Base-by-base conservation (phyloP, 345 rosid genomes). In the Sisymbrium irio region DNA sequence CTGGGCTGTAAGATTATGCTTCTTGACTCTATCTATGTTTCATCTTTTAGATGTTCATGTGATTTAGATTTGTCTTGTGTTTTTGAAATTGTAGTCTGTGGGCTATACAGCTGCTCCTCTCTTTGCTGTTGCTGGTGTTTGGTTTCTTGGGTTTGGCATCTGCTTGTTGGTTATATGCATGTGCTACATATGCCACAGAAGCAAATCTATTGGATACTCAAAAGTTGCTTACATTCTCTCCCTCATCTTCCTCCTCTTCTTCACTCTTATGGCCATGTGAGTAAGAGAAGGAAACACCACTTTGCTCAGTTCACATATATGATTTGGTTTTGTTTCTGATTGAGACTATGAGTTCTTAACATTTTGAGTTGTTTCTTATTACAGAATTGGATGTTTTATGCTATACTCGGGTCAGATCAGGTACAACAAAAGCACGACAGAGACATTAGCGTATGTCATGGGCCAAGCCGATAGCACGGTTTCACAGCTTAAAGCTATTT, bases 101-200 rank as follows among this genome's bases (percentile, higher is more conserved):
- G 82, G 89, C n/a, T 90, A 75, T 69, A 90, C 96, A 22, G 97
- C 96, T 68, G 85, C 62, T 79, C 96, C 97, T 12, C 72, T 92
- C 72, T 86, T 91, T 79, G 78, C 70, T 56, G 75, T 85, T 65
- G 85, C 96, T 8, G 75, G 82, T 28, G 72, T 86, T 64, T 95
- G 99, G 98, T 88, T 89, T 75, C 62, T 88, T 20, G 87, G 86
- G 20, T 95, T 95, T 14, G 97, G 96, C 15, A 51, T 90, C 20
- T 86, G 87, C 74, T 74, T 92, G 53, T 67, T 85, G 49, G 72
- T 86, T 46, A 67, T 80, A 36, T 81, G 77, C 64, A 39, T 89
- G 55, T 85, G 85, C 59, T 80, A 72, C 65, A 88, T 77, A 78
- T 87, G 89, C 65, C 59, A 77, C 63, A 55, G 73, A 73, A 82